phyloP scores from a whole-genome alignment of 1,284 basidiomycete species.

The Sanghuangporus sanghuang region DNA sequence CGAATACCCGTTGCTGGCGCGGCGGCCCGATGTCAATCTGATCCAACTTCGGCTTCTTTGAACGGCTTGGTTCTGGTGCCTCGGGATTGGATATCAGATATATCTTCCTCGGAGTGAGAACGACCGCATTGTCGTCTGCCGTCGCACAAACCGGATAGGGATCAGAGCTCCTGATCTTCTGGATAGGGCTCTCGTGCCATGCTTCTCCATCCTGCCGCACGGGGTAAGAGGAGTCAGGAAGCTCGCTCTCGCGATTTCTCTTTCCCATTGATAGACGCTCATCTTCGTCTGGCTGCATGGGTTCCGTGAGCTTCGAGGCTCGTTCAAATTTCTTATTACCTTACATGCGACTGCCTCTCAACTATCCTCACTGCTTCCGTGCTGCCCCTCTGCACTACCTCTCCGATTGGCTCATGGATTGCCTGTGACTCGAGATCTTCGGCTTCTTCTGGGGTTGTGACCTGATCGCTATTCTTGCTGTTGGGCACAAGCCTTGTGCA shows the following conservation, averaged over 20 bases:
- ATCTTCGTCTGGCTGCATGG: background rate
- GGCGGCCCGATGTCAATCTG: background rate
- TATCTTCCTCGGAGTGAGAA: background rate
- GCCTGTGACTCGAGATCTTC: conserved; percentile 1
- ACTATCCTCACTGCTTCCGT: background rate
- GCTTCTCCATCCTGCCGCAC: background rate
- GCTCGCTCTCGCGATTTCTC: background rate
- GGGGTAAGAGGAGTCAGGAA: background rate
- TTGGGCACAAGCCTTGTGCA: background rate
- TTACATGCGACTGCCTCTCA: background rate
- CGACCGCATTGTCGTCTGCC: background rate
- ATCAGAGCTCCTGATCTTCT: background rate
- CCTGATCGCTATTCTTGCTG: background rate
- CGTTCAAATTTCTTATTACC: background rate
- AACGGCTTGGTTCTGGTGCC: background rate
- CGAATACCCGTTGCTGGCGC: background rate
- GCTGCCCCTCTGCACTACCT: background rate
- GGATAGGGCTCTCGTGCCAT: background rate
- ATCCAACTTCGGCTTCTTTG: background rate
- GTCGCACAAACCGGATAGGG: background rate
- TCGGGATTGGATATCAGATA: background rate
- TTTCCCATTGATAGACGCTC: background rate
- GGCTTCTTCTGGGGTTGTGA: background rate
- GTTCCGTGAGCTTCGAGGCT: background rate
- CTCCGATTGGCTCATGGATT: background rate